These are phyloP conservation scores for Dryadomyces quercus-mongolicae DNA, from an alignment of 2,329 filamentous ascomycete species.

Conservation along the genomic window DNA sequence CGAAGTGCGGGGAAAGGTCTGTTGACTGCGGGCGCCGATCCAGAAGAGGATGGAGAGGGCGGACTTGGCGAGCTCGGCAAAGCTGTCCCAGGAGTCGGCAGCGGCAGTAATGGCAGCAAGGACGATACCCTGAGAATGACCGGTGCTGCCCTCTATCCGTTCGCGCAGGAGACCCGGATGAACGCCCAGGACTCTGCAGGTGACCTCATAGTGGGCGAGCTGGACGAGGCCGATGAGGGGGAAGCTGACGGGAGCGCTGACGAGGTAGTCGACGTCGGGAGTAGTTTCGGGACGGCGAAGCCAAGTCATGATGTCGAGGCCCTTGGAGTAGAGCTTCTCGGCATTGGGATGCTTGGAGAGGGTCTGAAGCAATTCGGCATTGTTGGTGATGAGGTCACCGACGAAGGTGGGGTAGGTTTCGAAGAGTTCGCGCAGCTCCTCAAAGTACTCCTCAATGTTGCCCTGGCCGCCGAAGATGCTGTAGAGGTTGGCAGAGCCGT, in stretches of 20 bases:
- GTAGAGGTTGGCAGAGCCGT: constrained; percentile 75
- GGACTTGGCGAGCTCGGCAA: constrained; percentile 64
- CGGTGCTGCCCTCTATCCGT: constrained; percentile 75
- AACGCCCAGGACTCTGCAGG: constrained; percentile 80
- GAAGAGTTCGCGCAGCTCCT: constrained; percentile 87
- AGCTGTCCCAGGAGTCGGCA: constrained; percentile 86
- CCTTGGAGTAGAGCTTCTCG: constrained; percentile 93
- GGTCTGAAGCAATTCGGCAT: constrained; percentile 77
- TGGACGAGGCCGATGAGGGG: constrained; percentile 94
- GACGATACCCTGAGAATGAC: constrained; percentile 93
- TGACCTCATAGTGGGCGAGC: constrained; percentile 88
- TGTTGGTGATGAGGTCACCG: constrained; percentile 67
- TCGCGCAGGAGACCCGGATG: constrained; percentile 82
- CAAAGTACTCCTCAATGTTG: constrained; percentile 99
- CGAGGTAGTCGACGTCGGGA: constrained; percentile 86
- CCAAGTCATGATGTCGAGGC: constrained; percentile 91
- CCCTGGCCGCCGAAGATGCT: constrained; percentile 94
- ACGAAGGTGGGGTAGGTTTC: constrained; percentile 85
- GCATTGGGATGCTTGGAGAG: constrained; percentile 74
- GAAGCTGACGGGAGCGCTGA: constrained; percentile 90
- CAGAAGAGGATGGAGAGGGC: constrained; percentile 93
- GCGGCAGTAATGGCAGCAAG: constrained; percentile 86
- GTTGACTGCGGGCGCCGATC: constrained; percentile 94
- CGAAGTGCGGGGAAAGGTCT: constrained; percentile 91
- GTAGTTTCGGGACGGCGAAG: constrained; percentile 79